Conservation (phyloP, 768 basidiomycete genomes). For the Aureoboletus auriporus region DNA sequence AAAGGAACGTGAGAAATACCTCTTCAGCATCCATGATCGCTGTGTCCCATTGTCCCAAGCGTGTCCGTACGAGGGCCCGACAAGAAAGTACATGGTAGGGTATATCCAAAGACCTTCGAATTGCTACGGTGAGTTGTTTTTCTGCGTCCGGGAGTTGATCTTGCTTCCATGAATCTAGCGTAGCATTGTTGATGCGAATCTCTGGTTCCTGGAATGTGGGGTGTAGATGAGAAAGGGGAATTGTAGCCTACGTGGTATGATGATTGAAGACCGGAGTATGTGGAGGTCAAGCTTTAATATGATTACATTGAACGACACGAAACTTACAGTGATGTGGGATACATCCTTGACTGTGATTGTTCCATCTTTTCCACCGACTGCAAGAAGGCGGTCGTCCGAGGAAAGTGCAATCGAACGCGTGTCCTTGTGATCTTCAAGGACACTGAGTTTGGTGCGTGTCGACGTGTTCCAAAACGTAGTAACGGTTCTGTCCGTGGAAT, state of each 20-base stretch:
- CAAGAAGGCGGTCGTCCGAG: background rate
- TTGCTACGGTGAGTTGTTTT: background rate
- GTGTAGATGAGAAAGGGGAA: background rate
- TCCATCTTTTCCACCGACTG: background rate
- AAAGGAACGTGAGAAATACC: background rate
- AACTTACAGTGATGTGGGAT: background rate
- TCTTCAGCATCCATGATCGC: conserved; percentile 3
- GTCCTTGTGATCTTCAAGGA: background rate
- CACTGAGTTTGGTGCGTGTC: background rate
- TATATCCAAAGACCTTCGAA: background rate
- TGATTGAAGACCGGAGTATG: no score
- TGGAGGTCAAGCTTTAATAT: no score
- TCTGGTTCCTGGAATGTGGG: background rate
- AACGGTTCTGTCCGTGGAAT: background rate
- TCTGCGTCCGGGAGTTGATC: background rate
- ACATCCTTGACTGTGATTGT: background rate
- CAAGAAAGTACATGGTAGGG: background rate
- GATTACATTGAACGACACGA: no score
- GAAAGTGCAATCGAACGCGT: conserved; percentile 1
- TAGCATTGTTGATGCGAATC: background rate
- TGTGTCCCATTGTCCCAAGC: background rate
- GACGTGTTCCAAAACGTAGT: conserved; percentile 3
- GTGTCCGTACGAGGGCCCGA: conserved; percentile 4
- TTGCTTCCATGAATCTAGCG: background rate
- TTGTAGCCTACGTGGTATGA: no score